These are phyloP conservation scores for Lepiota venenata DNA, from an alignment of 768 basidiomycete genomes.

Conservation along the genomic window DNA sequence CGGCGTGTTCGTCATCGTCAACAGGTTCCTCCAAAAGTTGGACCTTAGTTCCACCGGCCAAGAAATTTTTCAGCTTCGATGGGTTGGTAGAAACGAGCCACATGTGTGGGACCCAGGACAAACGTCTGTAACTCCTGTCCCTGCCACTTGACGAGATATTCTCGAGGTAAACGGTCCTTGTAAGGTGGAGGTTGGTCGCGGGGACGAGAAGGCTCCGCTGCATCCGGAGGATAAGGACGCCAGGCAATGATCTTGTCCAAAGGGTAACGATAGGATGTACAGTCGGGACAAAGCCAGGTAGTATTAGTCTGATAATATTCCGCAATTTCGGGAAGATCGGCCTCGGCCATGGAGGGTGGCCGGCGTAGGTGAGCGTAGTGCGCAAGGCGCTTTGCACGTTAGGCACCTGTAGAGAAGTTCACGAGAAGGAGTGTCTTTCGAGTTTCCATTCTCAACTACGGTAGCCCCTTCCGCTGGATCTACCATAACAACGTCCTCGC, in stretches of 20 bases:
- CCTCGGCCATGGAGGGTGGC: constrained; percentile 35
- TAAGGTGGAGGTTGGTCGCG: constrained; percentile 40
- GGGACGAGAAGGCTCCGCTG: constrained; percentile 45
- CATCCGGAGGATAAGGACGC: constrained; percentile 75
- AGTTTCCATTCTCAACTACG: constrained; percentile 7
- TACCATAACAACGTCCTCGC: constrained; percentile 32
- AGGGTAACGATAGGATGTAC: constrained; percentile 62
- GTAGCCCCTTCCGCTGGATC: constrained; percentile 19
- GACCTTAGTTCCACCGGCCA: constrained; percentile 64
- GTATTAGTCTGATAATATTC: constrained; percentile 51
- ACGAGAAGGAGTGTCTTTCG: constrained; percentile 17
- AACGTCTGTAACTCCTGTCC: constrained; percentile 73
- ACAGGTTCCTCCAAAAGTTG: constrained; percentile 52
- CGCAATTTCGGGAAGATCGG: constrained; percentile 45
- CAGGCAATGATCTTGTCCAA: constrained; percentile 90
- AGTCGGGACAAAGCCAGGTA: constrained; percentile 75
- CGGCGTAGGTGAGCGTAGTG: constrained; percentile 75
- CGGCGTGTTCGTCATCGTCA: constrained; percentile 25
- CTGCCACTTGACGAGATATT: constrained; percentile 92
- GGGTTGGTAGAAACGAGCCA: constrained; percentile 74
- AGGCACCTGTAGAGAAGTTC: constrained; percentile 79
- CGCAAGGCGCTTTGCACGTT: constrained; percentile 75
- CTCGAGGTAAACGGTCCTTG: constrained; percentile 70
- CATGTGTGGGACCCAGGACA: constrained; percentile 90
- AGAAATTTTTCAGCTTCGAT: constrained; percentile 75